Conservation (phyloP, 1,139 yeast species). For the Meyerozyma athensensis region DNA sequence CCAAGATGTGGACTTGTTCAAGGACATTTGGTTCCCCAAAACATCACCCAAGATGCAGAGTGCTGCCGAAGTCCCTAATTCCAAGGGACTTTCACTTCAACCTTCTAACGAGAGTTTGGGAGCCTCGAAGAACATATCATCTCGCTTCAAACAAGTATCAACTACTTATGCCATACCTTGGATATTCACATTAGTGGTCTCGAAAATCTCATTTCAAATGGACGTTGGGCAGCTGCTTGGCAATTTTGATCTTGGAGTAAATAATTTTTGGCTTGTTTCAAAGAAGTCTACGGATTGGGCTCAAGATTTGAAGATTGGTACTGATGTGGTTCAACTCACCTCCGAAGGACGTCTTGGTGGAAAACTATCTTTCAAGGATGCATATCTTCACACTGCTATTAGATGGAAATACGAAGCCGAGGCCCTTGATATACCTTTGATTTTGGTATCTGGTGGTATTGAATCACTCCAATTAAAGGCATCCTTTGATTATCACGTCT, state of each 20-base stretch:
- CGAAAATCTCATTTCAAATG: conserved; percentile 50
- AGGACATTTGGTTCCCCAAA: conserved; percentile 76
- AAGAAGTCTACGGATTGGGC: conserved; percentile 68
- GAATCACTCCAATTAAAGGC: conserved; percentile 53
- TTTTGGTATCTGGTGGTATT: conserved; percentile 57
- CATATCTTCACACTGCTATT: conserved; percentile 60
- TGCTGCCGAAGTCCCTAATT: conserved; percentile 4
- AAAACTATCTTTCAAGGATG: conserved; percentile 41
- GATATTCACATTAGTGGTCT: conserved; percentile 57
- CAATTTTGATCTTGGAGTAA: conserved; percentile 47
- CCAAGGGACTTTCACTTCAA: too few relatives aligned
- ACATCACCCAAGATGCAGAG: conserved; percentile 7
- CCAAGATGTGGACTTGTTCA: conserved; percentile 78
- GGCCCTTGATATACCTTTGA: conserved; percentile 57
- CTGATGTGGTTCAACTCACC: conserved; percentile 47
- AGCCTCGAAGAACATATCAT: conserved; percentile 42
- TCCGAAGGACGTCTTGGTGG: conserved; percentile 85
- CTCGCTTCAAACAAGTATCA: conserved; percentile 56
- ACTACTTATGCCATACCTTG: conserved; percentile 71
- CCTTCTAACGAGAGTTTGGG: too few relatives aligned
- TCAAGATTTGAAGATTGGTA: conserved; percentile 61
- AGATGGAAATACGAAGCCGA: conserved; percentile 56
- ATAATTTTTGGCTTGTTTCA: conserved; percentile 65
- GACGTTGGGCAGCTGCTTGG: conserved; percentile 89
- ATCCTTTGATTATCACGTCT: conserved; percentile 81